Percentiles rank a stretch among this genome's conserved stretches.
phyloP scores from a whole-genome alignment of 176 grass and related monocot species.

The Cenchrus americanus region DNA sequence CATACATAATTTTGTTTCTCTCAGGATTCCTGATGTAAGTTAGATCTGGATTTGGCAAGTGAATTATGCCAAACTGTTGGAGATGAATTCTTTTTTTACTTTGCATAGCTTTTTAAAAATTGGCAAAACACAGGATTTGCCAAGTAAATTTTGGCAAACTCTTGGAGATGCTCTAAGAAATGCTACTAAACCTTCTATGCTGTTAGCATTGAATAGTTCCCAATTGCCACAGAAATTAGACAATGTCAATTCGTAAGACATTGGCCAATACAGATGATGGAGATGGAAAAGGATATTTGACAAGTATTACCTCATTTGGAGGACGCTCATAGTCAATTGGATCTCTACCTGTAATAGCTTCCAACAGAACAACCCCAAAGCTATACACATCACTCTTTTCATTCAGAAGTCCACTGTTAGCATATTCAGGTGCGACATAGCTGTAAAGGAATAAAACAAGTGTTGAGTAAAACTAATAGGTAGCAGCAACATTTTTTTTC shows the following conservation, averaged over 20 bases:
- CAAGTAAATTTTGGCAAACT: too few relatives aligned
- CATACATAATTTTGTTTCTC: too few relatives aligned
- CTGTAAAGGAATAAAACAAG: conserved; percentile 50
- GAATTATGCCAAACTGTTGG: too few relatives aligned
- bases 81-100: too few relatives aligned
- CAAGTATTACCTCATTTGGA: conserved; percentile 76
- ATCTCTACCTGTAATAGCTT: conserved; percentile 97
- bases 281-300: neutral
- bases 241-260: neutral
- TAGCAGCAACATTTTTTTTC: neutral
- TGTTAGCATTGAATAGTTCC: neutral
- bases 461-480: conserved; percentile 16
- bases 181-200: conserved; percentile 3
- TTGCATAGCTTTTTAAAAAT: too few relatives aligned
- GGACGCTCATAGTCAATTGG: conserved; percentile 87
- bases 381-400: conserved; percentile 99
- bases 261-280: neutral
- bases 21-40: too few relatives aligned
- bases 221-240: neutral
- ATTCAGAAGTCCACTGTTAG: conserved; percentile 93
- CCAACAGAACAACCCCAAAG: conserved; percentile 94
- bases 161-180: too few relatives aligned
- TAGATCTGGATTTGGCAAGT: too few relatives aligned
- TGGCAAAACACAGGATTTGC: too few relatives aligned
- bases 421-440: conserved; percentile 96